Evolutionary conservation across 257 asterid species (phyloP).

Genomic region (Nicotiana noctiflora): DNA sequence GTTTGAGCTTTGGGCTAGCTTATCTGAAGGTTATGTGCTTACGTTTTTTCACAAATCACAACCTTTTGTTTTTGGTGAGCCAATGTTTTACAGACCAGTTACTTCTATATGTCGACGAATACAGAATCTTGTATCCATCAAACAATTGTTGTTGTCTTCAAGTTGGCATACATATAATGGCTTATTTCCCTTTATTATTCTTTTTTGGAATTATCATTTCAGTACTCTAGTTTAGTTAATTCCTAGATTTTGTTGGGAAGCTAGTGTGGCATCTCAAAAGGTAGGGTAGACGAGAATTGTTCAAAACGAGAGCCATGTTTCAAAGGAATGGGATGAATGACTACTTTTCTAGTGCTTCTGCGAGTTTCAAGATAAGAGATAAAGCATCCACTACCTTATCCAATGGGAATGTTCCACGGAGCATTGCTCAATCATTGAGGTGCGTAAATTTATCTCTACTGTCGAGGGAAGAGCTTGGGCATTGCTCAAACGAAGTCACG

Average conservation of each 20-base stretch:
- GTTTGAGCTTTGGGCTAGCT: neutral
- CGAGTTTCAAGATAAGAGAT: conserved; percentile 49
- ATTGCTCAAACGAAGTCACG: no score
- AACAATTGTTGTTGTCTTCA: neutral
- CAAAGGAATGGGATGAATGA: conserved; percentile 66
- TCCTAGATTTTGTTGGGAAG: neutral
- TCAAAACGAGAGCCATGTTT: neutral
- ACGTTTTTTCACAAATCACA: neutral
- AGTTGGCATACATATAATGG: neutral
- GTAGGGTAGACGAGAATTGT: neutral
- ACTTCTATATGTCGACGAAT: no score
- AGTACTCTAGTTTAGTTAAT: neutral
- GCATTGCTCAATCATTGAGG: no score
- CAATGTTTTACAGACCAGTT: neutral
- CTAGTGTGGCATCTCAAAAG: no score
- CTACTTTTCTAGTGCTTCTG: conserved; percentile 63
- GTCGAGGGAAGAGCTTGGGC: no score
- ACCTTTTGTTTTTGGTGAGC: neutral
- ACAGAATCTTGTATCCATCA: no score
- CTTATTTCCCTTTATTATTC: neutral
- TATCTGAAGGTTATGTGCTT: neutral
- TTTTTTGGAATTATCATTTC: neutral
- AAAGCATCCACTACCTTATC: conserved; percentile 66
- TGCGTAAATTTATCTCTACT: no score
- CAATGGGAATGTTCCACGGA: conserved; percentile 19